phyloP scores from a whole-genome alignment of 768 basidiomycete species.

The Serpula lacrymans region DNA sequence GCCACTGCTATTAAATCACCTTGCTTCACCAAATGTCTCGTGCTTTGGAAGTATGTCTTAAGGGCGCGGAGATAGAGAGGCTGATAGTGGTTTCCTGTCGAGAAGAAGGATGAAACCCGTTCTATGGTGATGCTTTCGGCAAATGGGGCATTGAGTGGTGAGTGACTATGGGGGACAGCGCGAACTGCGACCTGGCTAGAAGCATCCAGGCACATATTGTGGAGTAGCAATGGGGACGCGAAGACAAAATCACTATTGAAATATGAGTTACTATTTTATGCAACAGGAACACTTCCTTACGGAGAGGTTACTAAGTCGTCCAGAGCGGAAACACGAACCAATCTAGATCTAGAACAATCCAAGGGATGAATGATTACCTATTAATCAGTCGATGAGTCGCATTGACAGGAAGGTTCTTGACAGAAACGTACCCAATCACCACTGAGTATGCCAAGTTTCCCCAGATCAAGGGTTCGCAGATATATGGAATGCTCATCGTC shows the following conservation, averaged over 20 bases:
- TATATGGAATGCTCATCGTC: constrained; percentile 59
- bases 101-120: constrained; percentile 73
- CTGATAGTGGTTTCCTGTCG: constrained; percentile 64
- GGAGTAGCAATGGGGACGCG: constrained; percentile 50
- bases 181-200: constrained; percentile 34
- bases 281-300: constrained; percentile 25
- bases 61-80: constrained; percentile 56
- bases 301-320: constrained; percentile 38
- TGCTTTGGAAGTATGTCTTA: constrained; percentile 55
- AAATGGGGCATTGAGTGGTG: constrained; percentile 57
- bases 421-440: constrained; percentile 69
- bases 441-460: constrained; percentile 60
- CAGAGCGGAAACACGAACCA: constrained; percentile 56
- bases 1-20: constrained; percentile 71
- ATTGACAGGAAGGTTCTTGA: not conserved
- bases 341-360: constrained; percentile 36
- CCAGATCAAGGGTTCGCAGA: constrained; percentile 59
- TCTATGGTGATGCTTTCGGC: constrained; percentile 73
- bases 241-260: constrained; percentile 35
- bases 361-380: constrained; percentile 51
- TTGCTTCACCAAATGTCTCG: constrained; percentile 58
- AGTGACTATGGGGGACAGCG: constrained; percentile 59
- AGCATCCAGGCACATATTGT: constrained; percentile 43
- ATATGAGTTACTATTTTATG: constrained; percentile 1
- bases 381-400: constrained; percentile 8